A percentile compares a stretch with the other conserved stretches of the same genome.
phyloP scores from a whole-genome alignment of 129 eudicot species.

The Tanacetum coccineum region DNA sequence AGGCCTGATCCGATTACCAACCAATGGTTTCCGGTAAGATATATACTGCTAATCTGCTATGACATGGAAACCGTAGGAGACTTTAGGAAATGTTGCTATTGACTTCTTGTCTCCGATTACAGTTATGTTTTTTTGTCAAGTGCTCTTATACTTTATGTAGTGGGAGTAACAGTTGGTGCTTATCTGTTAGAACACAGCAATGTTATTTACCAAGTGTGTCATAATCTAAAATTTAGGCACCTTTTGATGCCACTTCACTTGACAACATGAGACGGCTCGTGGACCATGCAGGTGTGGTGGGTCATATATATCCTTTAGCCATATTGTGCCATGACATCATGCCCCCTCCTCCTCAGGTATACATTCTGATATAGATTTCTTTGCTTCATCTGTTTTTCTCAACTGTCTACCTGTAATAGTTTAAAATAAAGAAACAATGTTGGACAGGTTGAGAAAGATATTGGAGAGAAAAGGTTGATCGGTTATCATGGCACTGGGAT shows the following conservation, averaged over 20 bases:
- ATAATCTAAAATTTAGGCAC: conserved; percentile 53
- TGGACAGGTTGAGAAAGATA: conserved; percentile 88
- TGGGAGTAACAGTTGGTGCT: no score
- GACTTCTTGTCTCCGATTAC: neutral
- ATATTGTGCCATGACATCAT: conserved; percentile 83
- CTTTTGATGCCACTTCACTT: conserved; percentile 79
- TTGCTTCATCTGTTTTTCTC: neutral
- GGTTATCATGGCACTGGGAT: conserved; percentile 84
- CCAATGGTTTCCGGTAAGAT: conserved; percentile 87
- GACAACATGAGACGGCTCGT: conserved; percentile 95
- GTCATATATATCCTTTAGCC: conserved; percentile 85
- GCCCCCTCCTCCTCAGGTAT: conserved; percentile 97
- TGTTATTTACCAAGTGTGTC: neutral
- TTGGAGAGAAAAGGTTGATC: conserved; percentile 83
- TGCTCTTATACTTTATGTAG: neutral
- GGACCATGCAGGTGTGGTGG: conserved; percentile 86
- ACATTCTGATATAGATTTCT: conserved; percentile 13
- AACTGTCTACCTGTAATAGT: conserved; percentile 4
- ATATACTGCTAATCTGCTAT: conserved; percentile 3
- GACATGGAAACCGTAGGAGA: neutral
- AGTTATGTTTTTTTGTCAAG: neutral
- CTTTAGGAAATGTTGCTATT: neutral
- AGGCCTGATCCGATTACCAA: conserved; percentile 88
- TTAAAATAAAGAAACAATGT: neutral
- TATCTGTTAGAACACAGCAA: neutral